These are phyloP conservation scores for Elongisporangium anandrum DNA, from an alignment of 352 stramenopile genomes.

Conservation along the genomic window DNA sequence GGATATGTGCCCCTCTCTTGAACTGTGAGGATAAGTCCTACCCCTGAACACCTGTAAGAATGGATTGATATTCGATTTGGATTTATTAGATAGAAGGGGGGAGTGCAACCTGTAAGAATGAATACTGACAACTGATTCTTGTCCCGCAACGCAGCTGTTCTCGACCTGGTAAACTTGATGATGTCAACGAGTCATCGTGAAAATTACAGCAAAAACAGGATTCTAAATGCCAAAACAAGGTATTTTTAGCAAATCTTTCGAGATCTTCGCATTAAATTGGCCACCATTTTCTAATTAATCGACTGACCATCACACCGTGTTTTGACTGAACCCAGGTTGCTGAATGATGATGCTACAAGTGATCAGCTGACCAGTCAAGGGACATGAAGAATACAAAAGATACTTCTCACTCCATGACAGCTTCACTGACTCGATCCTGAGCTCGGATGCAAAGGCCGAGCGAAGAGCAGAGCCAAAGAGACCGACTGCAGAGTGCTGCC, in stretches of 20 bases:
- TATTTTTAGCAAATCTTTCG: background rate
- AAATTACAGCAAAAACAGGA: background rate
- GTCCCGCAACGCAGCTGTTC: background rate
- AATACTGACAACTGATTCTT: background rate
- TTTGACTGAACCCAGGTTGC: background rate
- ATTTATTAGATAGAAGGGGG: background rate
- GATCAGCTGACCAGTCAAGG: background rate
- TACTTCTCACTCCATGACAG: background rate
- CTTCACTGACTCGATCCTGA: background rate
- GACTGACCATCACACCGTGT: background rate
- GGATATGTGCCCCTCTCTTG: background rate
- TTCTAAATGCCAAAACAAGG: background rate
- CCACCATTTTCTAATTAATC: background rate
- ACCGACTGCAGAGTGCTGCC: background rate
- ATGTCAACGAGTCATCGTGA: background rate
- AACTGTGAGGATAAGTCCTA: background rate
- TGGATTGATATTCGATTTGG: background rate
- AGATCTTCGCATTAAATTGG: background rate
- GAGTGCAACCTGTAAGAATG: background rate
- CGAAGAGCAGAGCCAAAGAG: background rate
- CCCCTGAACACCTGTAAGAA: background rate
- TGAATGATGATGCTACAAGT: background rate
- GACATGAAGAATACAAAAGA: background rate
- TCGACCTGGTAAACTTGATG: background rate
- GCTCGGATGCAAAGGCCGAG: too few relatives aligned